Evolutionary conservation across 2,329 filamentous ascomycete genomes (phyloP).

Genomic region (Colletotrichum sp.): DNA sequence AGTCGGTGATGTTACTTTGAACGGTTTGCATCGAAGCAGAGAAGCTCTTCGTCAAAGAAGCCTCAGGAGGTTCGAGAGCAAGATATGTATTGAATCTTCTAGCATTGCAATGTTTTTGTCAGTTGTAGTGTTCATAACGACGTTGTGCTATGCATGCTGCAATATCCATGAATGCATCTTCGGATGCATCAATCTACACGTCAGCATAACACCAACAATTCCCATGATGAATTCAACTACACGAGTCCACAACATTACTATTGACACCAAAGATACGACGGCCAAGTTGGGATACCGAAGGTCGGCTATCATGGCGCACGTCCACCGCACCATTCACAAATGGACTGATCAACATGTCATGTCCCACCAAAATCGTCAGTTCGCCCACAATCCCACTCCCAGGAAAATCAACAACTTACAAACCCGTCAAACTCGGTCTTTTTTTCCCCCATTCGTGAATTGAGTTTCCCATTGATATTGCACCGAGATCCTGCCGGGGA

Average conservation of each 20-base stretch:
- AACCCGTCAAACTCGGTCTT: background rate
- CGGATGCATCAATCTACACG: background rate
- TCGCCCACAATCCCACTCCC: background rate
- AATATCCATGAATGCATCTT: background rate
- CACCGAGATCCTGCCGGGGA: background rate
- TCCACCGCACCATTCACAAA: background rate
- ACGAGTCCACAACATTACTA: background rate
- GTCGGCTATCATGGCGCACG: background rate
- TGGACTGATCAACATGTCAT: background rate
- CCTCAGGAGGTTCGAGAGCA: fast-evolving
- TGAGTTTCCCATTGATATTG: background rate
- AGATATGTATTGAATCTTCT: background rate
- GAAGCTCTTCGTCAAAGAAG: background rate
- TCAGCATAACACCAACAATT: background rate
- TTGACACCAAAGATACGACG: background rate
- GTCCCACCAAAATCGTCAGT: background rate
- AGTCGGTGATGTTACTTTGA: fast-evolving
- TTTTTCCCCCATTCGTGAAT: background rate
- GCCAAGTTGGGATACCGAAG: background rate
- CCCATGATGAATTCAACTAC: background rate
- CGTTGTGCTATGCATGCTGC: background rate
- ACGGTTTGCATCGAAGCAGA: background rate
- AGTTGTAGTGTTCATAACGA: background rate
- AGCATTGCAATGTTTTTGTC: fast-evolving
- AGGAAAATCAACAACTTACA: background rate